Evolutionary conservation across 768 basidiomycete species (phyloP), one percentile per base, ranked within the genome.

Genomic region (Lentinula boryana): DNA sequence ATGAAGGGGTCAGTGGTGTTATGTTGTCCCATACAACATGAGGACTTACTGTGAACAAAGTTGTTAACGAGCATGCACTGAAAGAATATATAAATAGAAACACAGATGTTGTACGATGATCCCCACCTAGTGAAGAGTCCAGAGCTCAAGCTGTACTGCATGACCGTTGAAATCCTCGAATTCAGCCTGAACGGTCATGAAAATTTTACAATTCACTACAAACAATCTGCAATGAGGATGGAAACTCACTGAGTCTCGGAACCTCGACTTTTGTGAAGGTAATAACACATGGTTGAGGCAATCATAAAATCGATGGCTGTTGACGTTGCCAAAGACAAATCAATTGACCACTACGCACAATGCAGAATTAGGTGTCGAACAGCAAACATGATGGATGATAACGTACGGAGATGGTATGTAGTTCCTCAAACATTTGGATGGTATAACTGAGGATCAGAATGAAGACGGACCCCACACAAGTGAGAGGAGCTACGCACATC

Each of bases 241-340:
- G 27, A 27, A 27, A 31, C 58, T 50, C 36, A 60, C 58, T 49
- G n/a, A 8, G 48, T 43, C 38, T 52, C 58, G 7, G 58, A 18
- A 10, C 48, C 49, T 56, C 36, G 60, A 60, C 74, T 76, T 60
- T 72, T 76, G 23, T 66, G 63, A 4, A 76, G 66, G 54, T 75
- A 74, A 56, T 69, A 75, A 57, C 70, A 73, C 73, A 75, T 75
- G n/a, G 72, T 70, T 0, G 65, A 64, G 16, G 74, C 65, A 53
- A 80, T 77, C 38, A 77, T 61, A 59, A 81, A 76, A 60, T 82
- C 80, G 61, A 79, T 80, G 21, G 71, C 58, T 0, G 80, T 80
- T 6, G 76, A 71, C 0, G 78, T 71, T 1, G 74, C 76, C 2
- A 81, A 67, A 0, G 78, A 78, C 15, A 75, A 68, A 32, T 75